Conservation (phyloP, 306 rosid species). For the Ormosia emarginata region DNA sequence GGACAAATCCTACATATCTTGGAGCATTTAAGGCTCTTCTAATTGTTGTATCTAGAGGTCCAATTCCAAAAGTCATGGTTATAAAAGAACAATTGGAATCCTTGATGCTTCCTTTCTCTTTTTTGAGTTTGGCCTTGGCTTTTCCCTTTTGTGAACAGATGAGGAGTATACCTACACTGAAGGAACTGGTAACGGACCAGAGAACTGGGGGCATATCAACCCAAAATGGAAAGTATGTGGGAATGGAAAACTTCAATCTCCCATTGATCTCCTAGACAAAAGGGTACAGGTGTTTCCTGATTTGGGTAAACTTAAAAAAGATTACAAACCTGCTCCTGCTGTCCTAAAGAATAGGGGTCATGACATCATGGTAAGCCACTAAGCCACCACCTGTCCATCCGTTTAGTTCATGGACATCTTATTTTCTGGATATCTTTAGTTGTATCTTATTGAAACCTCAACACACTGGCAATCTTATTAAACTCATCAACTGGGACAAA, state of each 20-base stretch:
- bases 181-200: conserved; percentile 62
- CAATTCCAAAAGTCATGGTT: background rate
- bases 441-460: background rate
- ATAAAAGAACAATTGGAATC: background rate
- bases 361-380: conserved; percentile 50
- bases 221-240: conserved; percentile 65
- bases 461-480: background rate
- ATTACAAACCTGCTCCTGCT: conserved; percentile 62
- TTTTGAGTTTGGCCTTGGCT: background rate
- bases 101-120: background rate
- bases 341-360: conserved; percentile 65
- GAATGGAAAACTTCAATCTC: conserved; percentile 69
- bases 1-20: background rate
- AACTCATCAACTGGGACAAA: background rate
- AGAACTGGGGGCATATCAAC: conserved; percentile 56
- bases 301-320: conserved; percentile 48
- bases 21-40: background rate
- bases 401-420: background rate
- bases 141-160: conserved; percentile 22
- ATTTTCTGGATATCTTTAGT: background rate
- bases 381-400: background rate
- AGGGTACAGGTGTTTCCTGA: conserved; percentile 35
- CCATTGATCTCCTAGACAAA: conserved; percentile 54
- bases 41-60: background rate
- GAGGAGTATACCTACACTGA: conserved; percentile 44